phyloP scores from a whole-genome alignment of 140 eudicot species.

The Erigeron philadelphicus region DNA sequence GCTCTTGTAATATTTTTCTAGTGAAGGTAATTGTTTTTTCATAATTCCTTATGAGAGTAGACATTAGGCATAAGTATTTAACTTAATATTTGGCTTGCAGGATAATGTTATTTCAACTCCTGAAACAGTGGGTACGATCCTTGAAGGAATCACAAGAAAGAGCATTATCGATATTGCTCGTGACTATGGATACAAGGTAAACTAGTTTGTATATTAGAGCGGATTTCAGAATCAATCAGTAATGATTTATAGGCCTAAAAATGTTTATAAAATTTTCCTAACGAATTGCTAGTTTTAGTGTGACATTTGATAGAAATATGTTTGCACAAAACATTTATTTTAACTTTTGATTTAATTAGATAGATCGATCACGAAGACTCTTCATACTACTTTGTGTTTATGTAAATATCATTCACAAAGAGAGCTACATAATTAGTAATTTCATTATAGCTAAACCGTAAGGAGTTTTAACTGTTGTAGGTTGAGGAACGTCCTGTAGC shows the following conservation, averaged over 20 bases:
- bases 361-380: no score
- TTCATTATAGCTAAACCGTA: no score
- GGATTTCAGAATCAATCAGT: no score
- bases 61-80: neutral
- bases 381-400: no score
- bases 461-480: conserved; percentile 24
- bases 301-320: no score
- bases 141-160: conserved; percentile 80
- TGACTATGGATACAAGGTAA: conserved; percentile 71
- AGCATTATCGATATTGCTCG: conserved; percentile 76
- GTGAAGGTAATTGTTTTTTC: conserved; percentile 51
- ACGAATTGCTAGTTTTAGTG: no score
- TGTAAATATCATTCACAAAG: no score
- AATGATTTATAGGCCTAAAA: no score
- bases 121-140: conserved; percentile 57
- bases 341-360: no score
- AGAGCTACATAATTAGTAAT: no score
- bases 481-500: conserved; percentile 61
- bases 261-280: no score
- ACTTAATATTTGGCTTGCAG: neutral
- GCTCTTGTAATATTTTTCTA: conserved; percentile 76
- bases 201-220: neutral
- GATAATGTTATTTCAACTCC: conserved; percentile 72
- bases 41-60: neutral
- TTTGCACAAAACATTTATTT: no score